A percentile compares a stretch with the other conserved stretches of the same genome.
These are phyloP conservation scores for Alloteropsis angusta DNA, from an alignment of 202 grass and related monocot species.

Conservation along the genomic window DNA sequence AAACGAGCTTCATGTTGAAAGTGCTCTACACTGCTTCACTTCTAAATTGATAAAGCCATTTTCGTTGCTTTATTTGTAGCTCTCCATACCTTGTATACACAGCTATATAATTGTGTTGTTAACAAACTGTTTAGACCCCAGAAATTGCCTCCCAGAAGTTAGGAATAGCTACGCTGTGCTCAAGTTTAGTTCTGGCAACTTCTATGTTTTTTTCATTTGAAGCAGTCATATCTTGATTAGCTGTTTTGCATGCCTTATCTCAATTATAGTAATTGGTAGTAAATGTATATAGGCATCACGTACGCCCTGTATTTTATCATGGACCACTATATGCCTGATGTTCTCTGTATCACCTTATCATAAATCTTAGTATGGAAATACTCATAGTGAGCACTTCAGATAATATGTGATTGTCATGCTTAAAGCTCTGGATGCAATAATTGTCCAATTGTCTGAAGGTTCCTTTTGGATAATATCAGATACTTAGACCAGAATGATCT, in stretches of 20 bases:
- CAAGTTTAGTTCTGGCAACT: no score
- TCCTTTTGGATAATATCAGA: not conserved
- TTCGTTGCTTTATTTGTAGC: not conserved
- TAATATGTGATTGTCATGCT: not conserved
- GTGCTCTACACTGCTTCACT: no score
- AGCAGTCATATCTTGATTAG: no score
- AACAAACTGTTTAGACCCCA: not conserved
- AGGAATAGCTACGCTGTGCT: not conserved
- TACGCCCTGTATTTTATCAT: not conserved
- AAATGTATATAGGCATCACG: not conserved
- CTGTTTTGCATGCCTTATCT: no score
- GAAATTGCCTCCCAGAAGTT: not conserved
- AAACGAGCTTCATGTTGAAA: not conserved
- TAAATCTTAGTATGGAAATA: not conserved
- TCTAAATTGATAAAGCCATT: no score
- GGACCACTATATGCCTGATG: no score
- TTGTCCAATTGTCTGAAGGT: not conserved
- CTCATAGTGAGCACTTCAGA: slow-evolving; percentile 1
- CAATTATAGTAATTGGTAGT: no score
- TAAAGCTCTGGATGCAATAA: not conserved
- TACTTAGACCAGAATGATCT: not conserved
- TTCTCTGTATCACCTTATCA: not conserved
- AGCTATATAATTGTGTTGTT: not conserved
- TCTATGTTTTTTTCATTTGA: not conserved
- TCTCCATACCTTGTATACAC: not conserved